Conservation (phyloP, 768 basidiomycete genomes). For the Tubosaeta sp. region DNA sequence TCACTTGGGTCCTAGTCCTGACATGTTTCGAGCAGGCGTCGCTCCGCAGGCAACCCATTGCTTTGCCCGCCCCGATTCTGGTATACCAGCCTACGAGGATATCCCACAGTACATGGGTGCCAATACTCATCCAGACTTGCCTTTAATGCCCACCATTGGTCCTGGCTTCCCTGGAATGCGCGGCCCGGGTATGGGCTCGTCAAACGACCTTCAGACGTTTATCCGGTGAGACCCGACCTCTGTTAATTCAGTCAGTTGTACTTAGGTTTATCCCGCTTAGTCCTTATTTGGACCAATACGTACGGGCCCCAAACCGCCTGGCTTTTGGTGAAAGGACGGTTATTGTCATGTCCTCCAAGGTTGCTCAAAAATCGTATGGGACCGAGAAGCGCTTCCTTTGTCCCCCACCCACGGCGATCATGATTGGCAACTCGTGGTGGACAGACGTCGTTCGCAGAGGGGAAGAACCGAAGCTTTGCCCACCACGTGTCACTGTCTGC, state of each 20-base stretch:
- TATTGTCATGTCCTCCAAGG: slow-evolving; percentile 96
- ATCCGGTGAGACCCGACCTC: slow-evolving; percentile 52
- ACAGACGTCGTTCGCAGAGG: slow-evolving; percentile 70
- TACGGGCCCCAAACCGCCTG: slow-evolving; percentile 78
- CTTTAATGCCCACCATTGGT: slow-evolving; percentile 60
- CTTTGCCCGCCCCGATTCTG: slow-evolving; percentile 47
- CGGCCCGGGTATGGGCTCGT: slow-evolving; percentile 52
- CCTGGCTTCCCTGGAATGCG: slow-evolving; percentile 63
- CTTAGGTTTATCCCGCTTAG: slow-evolving; percentile 33
- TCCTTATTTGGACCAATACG: slow-evolving; percentile 82
- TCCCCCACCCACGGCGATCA: slow-evolving; percentile 88
- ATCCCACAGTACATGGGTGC: slow-evolving; percentile 54
- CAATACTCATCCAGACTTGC: slow-evolving; percentile 51
- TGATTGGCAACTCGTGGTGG: slow-evolving; percentile 97
- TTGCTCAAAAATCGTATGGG: slow-evolving; percentile 96
- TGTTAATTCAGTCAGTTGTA: slow-evolving; percentile 14
- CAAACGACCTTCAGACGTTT: slow-evolving; percentile 75
- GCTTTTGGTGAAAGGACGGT: slow-evolving; percentile 91
- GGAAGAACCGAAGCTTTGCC: slow-evolving; percentile 68
- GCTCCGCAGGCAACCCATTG: slow-evolving; percentile 67
- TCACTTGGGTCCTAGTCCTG: slow-evolving; percentile 48
- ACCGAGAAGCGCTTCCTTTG: slow-evolving; percentile 95
- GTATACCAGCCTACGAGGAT: slow-evolving; percentile 52
- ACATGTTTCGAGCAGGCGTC: slow-evolving; percentile 58
- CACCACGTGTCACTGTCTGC: slow-evolving; percentile 81